These are phyloP conservation scores for Tolypocladium pustulatum DNA, from an alignment of 2,329 filamentous ascomycete genomes.

Conservation along the genomic window DNA sequence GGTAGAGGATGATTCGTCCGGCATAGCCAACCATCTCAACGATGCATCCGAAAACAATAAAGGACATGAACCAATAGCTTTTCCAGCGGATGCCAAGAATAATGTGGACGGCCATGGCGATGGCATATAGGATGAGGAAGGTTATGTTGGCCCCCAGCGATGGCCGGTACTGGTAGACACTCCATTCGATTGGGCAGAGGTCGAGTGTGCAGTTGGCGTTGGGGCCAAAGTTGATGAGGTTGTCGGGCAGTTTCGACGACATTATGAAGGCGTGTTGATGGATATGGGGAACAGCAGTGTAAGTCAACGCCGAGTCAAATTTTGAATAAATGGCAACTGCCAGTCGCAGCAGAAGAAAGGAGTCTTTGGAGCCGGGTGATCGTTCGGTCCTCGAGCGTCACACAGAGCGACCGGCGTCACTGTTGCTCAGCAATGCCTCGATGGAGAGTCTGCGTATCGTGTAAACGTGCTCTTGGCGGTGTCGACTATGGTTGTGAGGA, in stretches of 20 bases:
- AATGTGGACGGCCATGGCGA: conserved; percentile 30
- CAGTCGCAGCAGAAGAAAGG: neutral
- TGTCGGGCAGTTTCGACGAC: neutral
- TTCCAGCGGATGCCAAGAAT: conserved; percentile 27
- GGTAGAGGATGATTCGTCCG: conserved; percentile 43
- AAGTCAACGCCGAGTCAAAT: no score
- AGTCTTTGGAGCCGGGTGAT: neutral
- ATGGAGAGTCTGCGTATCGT: neutral
- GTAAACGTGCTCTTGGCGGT: neutral
- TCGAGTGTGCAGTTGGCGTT: conserved; percentile 35
- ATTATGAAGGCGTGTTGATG: neutral
- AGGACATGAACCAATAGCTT: conserved; percentile 30
- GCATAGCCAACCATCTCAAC: conserved; percentile 51
- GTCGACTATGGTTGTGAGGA: neutral
- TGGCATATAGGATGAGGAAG: conserved; percentile 28
- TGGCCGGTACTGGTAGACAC: conserved; percentile 31
- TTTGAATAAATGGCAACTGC: no score
- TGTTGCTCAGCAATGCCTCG: neutral
- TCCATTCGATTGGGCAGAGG: conserved; percentile 29
- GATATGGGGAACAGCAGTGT: neutral
- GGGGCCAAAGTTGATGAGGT: conserved; percentile 26
- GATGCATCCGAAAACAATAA: conserved; percentile 42
- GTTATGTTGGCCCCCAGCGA: conserved; percentile 32
- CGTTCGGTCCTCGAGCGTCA: neutral
- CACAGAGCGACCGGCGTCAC: neutral